Evolutionary conservation across 2,329 filamentous ascomycete species (phyloP).

Genomic region (Fusarium ramigenum): DNA sequence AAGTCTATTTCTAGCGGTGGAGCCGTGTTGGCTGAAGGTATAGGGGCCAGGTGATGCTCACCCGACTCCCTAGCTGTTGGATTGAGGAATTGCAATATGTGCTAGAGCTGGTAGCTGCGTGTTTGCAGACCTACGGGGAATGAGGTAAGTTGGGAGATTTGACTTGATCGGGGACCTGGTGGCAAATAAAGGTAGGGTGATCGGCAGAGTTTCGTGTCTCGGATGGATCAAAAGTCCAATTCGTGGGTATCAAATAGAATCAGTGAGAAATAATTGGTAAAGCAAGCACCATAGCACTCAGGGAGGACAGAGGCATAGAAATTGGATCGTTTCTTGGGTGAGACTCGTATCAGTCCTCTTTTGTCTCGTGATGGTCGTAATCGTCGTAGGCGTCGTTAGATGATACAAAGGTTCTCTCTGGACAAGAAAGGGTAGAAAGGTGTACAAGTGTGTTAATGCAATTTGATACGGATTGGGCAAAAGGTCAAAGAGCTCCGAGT

Average conservation of each 20-base stretch:
- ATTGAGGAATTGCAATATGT: constrained; percentile 9
- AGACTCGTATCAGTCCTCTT: constrained; percentile 25
- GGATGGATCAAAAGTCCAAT: constrained; percentile 8
- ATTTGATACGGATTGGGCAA: neutral
- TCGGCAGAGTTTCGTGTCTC: constrained; percentile 23
- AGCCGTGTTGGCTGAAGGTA: constrained; percentile 42
- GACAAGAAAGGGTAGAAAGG: neutral
- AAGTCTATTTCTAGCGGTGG: constrained; percentile 42
- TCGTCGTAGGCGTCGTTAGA: constrained; percentile 37
- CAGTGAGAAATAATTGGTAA: constrained; percentile 2
- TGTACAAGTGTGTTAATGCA: neutral
- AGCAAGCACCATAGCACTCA: constrained; percentile 7
- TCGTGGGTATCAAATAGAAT: constrained; percentile 22
- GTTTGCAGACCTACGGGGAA: constrained; percentile 8
- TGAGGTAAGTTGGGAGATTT: neutral
- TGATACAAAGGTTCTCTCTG: constrained; percentile 1
- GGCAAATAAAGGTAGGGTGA: constrained; percentile 30
- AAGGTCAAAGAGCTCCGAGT: constrained; percentile 6
- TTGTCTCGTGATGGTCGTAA: constrained; percentile 36
- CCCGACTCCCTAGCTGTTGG: constrained; percentile 43
- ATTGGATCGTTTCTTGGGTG: neutral
- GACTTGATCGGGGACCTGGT: constrained; percentile 1
- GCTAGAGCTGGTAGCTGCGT: neutral
- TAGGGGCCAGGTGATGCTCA: constrained; percentile 45
- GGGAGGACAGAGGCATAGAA: neutral